A percentile compares a stretch with the other conserved stretches of the same genome.
These are phyloP conservation scores for Cucumis melo DNA, from an alignment of 306 rosid species.

Conservation along the genomic window DNA sequence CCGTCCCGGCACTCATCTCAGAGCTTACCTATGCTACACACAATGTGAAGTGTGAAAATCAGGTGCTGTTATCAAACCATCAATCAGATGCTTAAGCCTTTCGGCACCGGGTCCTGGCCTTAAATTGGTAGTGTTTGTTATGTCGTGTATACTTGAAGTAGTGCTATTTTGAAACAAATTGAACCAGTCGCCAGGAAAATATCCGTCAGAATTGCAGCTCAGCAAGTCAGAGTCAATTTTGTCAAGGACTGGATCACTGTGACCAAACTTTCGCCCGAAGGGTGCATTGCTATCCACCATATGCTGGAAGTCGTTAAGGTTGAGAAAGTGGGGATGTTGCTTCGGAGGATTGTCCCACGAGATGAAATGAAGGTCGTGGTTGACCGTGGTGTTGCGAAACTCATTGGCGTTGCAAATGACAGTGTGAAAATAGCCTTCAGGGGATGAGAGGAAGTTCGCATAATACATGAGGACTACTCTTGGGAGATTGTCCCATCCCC, in stretches of 20 bases:
- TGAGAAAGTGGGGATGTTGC: constrained; percentile 67
- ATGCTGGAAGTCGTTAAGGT: constrained; percentile 26
- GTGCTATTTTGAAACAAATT: constrained; percentile 11
- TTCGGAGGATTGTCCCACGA: constrained; percentile 84
- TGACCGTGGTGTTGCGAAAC: constrained; percentile 57
- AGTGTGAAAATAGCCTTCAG: constrained; percentile 74
- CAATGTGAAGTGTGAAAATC: constrained; percentile 45
- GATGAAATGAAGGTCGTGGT: constrained; percentile 79
- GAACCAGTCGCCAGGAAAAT: constrained; percentile 49
- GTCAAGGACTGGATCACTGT: constrained; percentile 34
- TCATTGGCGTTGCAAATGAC: constrained; percentile 69
- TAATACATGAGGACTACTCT: constrained; percentile 68
- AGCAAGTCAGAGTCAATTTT: constrained; percentile 47
- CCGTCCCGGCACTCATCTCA: neutral
- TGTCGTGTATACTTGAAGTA: constrained; percentile 9
- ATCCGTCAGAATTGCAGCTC: constrained; percentile 41
- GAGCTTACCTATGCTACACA: constrained; percentile 10
- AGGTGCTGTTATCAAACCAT: constrained; percentile 41
- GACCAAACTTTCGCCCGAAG: constrained; percentile 60
- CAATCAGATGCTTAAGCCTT: constrained; percentile 39
- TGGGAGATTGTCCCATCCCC: constrained; percentile 91
- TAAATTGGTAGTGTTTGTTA: constrained; percentile 35
- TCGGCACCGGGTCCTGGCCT: constrained; percentile 54
- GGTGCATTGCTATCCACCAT: constrained; percentile 68
- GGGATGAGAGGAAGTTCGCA: constrained; percentile 72